Evolutionary conservation across 805 yeast species (phyloP).

Genomic region (Saturnispora dispora): DNA sequence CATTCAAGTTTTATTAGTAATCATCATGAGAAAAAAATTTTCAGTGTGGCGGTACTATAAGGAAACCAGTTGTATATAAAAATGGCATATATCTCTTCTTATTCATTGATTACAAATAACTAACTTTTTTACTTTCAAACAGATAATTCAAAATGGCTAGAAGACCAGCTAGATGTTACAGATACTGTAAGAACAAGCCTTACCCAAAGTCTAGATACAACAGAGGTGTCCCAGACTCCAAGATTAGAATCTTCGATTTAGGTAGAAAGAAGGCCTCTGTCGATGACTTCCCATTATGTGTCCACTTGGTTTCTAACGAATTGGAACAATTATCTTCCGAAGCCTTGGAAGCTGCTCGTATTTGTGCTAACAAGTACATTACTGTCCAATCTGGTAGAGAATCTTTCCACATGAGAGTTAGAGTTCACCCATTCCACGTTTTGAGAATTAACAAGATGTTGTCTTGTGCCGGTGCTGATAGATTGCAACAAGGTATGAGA

Average conservation of each 20-base stretch:
- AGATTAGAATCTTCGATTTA: conserved; percentile 97
- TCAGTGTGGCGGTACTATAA: not conserved
- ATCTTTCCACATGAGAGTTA: conserved; percentile 98
- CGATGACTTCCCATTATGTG: conserved; percentile 99
- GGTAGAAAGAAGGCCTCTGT: conserved; percentile 99
- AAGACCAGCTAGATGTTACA: conserved; percentile 99
- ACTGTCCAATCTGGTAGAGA: conserved; percentile 98
- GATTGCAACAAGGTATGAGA: conserved; percentile 99
- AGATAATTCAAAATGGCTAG: conserved; percentile 81
- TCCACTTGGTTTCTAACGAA: conserved; percentile 98
- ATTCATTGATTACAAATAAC: not conserved
- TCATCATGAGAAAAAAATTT: not conserved
- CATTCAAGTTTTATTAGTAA: not conserved
- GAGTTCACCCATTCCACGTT: conserved; percentile 99
- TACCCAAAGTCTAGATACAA: conserved; percentile 99
- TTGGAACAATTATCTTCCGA: conserved; percentile 98
- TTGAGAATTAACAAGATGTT: conserved; percentile 99
- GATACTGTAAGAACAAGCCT: conserved; percentile 99
- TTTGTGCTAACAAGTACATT: conserved; percentile 99
- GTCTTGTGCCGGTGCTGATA: conserved; percentile 99
- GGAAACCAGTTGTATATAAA: not conserved
- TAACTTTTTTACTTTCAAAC: conserved; percentile 9
- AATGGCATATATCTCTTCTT: not conserved
- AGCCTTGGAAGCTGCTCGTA: conserved; percentile 99
- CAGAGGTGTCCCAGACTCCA: conserved; percentile 99